Conservation (phyloP, 257 asterid genomes). For the Buddleja alternifolia region DNA sequence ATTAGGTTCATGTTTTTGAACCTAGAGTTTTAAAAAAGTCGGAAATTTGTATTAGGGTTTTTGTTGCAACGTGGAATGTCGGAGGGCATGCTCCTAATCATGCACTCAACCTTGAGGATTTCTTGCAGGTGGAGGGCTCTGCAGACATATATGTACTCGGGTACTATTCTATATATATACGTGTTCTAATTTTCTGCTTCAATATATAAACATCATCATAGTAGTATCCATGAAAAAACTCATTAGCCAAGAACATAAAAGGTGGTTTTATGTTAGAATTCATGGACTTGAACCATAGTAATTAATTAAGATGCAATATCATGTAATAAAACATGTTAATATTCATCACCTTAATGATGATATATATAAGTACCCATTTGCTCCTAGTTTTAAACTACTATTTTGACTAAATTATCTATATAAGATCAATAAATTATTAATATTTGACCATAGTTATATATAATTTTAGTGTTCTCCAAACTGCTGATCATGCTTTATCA, state of each 20-base stretch:
- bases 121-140: slow-evolving; percentile 88
- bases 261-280: slow-evolving; percentile 5
- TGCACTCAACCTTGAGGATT: slow-evolving; percentile 80
- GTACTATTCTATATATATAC: slow-evolving; percentile 36
- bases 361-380: too few species aligned
- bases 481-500: slow-evolving; percentile 27
- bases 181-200: not conserved
- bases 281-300: not conserved
- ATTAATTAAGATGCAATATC: too few species aligned
- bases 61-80: slow-evolving; percentile 93
- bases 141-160: slow-evolving; percentile 90
- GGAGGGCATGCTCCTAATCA: slow-evolving; percentile 83
- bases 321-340: too few species aligned
- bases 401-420: not conserved
- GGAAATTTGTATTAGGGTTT: slow-evolving; percentile 51
- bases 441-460: not conserved
- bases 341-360: too few species aligned
- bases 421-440: not conserved
- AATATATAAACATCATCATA: not conserved
- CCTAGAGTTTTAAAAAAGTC: too few species aligned
- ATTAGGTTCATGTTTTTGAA: too few species aligned
- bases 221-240: too few species aligned
- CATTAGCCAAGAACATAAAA: too few species aligned
- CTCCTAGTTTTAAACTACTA: too few species aligned
- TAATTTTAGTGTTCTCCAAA: not conserved